Conservation (phyloP, 176 grass and related monocot genomes). For the Dendrocalamus sinicus region DNA sequence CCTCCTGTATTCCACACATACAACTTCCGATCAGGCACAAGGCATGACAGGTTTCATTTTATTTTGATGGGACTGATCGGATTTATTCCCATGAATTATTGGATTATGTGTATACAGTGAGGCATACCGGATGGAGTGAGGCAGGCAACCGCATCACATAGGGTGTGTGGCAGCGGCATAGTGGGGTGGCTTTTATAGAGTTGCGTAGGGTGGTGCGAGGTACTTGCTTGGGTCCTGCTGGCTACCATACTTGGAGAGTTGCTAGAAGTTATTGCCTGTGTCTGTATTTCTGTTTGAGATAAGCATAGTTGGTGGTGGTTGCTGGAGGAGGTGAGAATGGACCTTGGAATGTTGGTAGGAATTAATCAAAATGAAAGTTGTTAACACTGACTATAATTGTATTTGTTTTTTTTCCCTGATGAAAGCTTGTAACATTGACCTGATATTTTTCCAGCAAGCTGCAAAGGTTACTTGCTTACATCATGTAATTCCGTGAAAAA, state of each 20-base stretch:
- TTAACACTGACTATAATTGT: neutral
- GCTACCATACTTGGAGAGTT: neutral
- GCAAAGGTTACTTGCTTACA: neutral
- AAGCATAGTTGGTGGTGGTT: neutral
- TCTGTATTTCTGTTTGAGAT: neutral
- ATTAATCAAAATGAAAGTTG: neutral
- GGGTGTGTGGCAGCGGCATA: neutral
- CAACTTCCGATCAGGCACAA: too few relatives aligned
- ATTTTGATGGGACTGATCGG: neutral
- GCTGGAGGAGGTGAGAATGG: neutral
- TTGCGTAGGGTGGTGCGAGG: neutral
- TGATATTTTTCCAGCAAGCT: slow-evolving; percentile 6
- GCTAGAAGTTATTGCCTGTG: neutral
- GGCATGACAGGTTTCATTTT: neutral
- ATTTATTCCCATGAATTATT: neutral
- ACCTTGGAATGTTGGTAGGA: neutral
- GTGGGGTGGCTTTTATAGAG: neutral
- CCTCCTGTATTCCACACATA: too few relatives aligned
- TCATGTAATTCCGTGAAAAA: slow-evolving; percentile 5
- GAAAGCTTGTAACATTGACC: neutral
- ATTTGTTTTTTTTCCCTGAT: neutral
- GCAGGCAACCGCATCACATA: neutral
- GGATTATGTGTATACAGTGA: neutral
- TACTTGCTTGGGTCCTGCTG: neutral
- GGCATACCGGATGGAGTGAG: neutral